Evolutionary conservation across 2,329 filamentous ascomycete genomes (phyloP), one percentile per base, ranked within the genome.

Genomic region (Corniculantispora saksenae): DNA sequence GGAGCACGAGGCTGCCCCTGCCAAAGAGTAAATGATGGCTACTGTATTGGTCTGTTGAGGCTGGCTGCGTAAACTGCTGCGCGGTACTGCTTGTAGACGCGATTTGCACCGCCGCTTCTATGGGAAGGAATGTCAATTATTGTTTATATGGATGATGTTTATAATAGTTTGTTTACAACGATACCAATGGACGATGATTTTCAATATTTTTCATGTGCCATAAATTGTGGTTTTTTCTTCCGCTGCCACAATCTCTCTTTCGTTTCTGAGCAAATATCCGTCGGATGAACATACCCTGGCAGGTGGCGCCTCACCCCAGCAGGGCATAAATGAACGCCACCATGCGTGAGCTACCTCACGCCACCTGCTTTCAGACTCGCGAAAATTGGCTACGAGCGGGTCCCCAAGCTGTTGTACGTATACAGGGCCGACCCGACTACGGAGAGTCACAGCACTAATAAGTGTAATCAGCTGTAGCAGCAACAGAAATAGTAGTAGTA

Each of bases 161-260:
- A 38, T 57, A 63, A n/a, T 63, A 47, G 32, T 63, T 56, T 63
- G 61, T 19, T 57, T 63, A 57, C 43, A 63, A 63, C 53, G 61
- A 63, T 63, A 63, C 61, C 61, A 63, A 63, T 63, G 43, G 38
- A 43, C n/a, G 12, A 57, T 63, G 43, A 48, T 32, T 62, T 55
- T 40, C 23, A 25, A 51, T 35, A 29, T 9, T 38, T 10, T 19
- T 7, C 13, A 5, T 25, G 9, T 40, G 51, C 25, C 15, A 32
- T 13, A 43, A 43, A 6, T 35, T 29, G 15, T 43, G 23, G 40
- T n/a, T n/a, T 27, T 10, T 10, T 10, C 38, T 43, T 43, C 32
- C 10, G 32, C 32, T 32, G 32, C 10, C 10, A 32, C 5, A 10
- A 32, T 6, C 10, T 5, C 32, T 32, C 10, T 10, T 10, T 32